Base-by-base conservation (phyloP, 148 eudicot species). In the Rhododendron molle region DNA sequence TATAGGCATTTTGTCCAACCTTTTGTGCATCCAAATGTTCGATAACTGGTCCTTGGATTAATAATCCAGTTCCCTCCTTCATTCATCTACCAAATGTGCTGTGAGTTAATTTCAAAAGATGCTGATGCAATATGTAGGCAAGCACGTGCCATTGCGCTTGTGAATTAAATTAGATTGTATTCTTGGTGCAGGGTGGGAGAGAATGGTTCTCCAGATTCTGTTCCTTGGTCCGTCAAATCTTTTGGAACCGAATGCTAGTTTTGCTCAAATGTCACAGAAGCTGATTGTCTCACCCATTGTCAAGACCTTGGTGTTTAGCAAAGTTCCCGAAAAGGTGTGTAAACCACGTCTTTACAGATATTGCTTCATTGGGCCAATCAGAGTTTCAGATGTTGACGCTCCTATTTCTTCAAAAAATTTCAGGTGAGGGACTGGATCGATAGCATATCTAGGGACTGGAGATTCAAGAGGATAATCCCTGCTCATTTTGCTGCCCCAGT, bases 191-290 rank as follows among this genome's bases (percentile, higher is more conserved):
- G 99, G 99, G 65, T 97, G 99, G 99, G 98, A 95, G 84, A 93
- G 99, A 93, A 97, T 97, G 99, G 99, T 97, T 87, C 98, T 97
- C 60, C 99, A 97, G 87, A 97, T 97, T 80, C 89, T 97, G 89
- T 97, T 97, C 86, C 95, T 97, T 73, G 99, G 99, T 62, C 99
- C 99, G 20, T 95, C 98, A 56, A 95, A 97, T 91, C 92, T 97
- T 83, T 87, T 97, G 88, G 99, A 97, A 84, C 99, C 99, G 52
- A 93, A 95, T 20, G 93, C 98, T 81, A 91, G 94, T 92, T 97
- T 97, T 85, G 90, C 93, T 82, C 98, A 95, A 80, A 95, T 97
- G 98, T 97, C 99, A 30, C 95, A 94, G 84, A 97, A 97, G 91
- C 87, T 97, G 88, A 97, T 97, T 74, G 99, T 97, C 81, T 97